Base-by-base conservation (phyloP, 2,329 filamentous ascomycete genomes). In the Orbilia javanica region DNA sequence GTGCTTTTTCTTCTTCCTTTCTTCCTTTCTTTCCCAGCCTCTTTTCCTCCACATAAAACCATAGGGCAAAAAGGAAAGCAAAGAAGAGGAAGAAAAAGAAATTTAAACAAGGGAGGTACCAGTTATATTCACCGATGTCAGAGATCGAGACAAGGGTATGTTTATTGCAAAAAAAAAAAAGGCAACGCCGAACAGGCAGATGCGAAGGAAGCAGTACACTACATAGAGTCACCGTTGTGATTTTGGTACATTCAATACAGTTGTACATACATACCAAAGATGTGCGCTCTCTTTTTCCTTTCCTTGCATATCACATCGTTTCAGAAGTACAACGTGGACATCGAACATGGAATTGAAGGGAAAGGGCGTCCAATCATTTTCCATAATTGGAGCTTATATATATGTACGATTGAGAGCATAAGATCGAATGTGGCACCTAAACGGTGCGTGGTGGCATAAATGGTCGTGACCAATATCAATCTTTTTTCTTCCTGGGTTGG, bases 321-420 rank as follows among this genome's bases (percentile, higher is more conserved):
- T 74, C 70, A 74, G 70, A 74, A 74, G 70, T 62, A 74, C 70
- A 74, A 74, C 70, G 70, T 74, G 62, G 69, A 66, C 69, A 27
- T 74, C 34, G 62, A 73, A 20, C 46, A 29, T 46, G 48, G 31
- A 36, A 36, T 36, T 36, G 31, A 11, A 11, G 11, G 11, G 31
- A 5, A 46, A 46, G 1, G 22, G 6, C 5, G 13, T 15, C 36
- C 36, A 39, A 39, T 39, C 36, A 36, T 11, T 10, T 7, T 2
- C 8, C 34, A 11, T 36, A 4, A 39, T 39, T 39, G 36, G n/a
- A n/a, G n/a, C 36, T 39, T 39, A 39, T 13, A 39, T 31, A 31
- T 4, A 15, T 11, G n/a, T 36, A 36, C 34, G 13, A 13, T 15
- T 13, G 22, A 13, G 15, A n/a, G 22, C 46, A 27, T 52, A 29